phyloP scores from a whole-genome alignment of 768 basidiomycete species.

The Leccinum ochraceum region DNA sequence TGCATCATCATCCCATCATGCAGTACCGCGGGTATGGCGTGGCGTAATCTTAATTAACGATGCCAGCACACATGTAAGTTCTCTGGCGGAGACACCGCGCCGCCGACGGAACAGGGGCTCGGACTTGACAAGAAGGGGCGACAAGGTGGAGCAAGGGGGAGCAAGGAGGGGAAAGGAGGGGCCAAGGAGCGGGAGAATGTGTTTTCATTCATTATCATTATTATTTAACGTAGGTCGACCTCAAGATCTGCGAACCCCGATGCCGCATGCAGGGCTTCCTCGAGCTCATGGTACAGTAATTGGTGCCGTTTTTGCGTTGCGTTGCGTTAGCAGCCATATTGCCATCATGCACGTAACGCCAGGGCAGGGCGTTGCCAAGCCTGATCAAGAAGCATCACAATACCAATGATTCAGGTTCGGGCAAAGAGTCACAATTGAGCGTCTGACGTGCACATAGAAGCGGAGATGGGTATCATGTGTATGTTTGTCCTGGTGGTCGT shows the following conservation, averaged over 20 bases:
- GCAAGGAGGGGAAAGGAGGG: background rate
- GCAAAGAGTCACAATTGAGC: background rate
- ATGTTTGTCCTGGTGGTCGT: background rate
- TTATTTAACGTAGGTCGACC: background rate
- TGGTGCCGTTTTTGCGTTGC: background rate
- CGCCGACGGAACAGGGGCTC: slow-evolving; percentile 1
- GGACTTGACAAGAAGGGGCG: background rate
- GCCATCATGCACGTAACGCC: background rate
- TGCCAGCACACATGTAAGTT: background rate
- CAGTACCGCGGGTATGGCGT: background rate
- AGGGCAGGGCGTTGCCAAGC: background rate
- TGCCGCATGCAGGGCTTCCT: slow-evolving; percentile 6
- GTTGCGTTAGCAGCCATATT: background rate
- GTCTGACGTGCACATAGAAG: background rate
- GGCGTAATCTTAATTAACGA: slow-evolving; percentile 1
- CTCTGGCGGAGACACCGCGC: background rate
- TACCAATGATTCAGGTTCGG: background rate
- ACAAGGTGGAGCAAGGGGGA: background rate
- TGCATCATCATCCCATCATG: background rate
- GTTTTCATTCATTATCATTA: background rate
- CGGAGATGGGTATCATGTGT: background rate
- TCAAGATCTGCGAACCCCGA: slow-evolving; percentile 4
- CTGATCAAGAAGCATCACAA: background rate
- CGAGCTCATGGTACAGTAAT: slow-evolving; percentile 7
- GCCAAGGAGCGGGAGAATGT: background rate